Evolutionary conservation across 371 early-diverging fungal genomes (phyloP), one percentile per base, ranked within the genome.

Genomic region (Lichtheimia ramosa): DNA sequence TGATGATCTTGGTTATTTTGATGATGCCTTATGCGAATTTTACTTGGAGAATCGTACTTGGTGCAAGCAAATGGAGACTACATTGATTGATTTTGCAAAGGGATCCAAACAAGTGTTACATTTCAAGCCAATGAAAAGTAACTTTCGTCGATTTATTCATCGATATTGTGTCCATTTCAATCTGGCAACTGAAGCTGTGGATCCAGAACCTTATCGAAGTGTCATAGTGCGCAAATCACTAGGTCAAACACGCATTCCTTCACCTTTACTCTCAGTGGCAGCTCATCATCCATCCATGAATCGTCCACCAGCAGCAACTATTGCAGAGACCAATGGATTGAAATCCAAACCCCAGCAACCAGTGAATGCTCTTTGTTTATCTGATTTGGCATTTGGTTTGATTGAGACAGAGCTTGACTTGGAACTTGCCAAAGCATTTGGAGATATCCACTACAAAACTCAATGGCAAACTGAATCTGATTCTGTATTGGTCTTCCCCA

Each of bases 141-240:
- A 75, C 27, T 75, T 79, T 43, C 86, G 92, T 25, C 77, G 81
- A 42, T 90, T 91, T 64, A 67, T 91, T 28, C 92, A 91, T 56
- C 85, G 84, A 10, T 77, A 90, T 59, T 83, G 85, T 15, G 81
- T 82, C 15, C 83, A 83, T 52, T 91, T 89, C 65, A 75, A 83
- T 40, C 59, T 90, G 20, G 65, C 70, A 0, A 87, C 90, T 18
- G 85, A 86, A 54, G 85, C 89, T 2, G 74, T 90, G 13, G 92
- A 92, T 69, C 77, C 76, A 13, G 92, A 91, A 65, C 92, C 92
- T 0, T 71, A 82, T 39, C 81, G 92, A 28, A 88, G 84, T 28
- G 87, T 91, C 5, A 69, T 87, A 25, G 59, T 92, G 63, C 84
- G 83, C 24, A 73, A 89, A 70, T 68, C 71, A 8, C 59, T 68